Evolutionary conservation across 2,329 filamentous ascomycete genomes (phyloP).

Genomic region (Simplicillium sp.): DNA sequence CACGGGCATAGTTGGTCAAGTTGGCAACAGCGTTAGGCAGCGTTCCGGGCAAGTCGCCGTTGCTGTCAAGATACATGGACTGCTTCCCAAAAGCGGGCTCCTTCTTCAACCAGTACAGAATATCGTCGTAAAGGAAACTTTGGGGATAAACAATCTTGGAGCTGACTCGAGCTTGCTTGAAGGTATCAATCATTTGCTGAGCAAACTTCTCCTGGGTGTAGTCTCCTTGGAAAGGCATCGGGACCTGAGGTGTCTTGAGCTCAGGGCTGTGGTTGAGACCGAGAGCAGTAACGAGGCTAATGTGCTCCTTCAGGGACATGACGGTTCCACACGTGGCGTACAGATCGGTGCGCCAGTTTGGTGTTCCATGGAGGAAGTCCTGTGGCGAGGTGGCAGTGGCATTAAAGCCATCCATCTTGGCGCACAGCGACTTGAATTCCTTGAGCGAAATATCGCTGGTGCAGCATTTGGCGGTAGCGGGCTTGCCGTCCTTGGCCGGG

Average conservation of each 20-base stretch:
- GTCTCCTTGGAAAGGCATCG: slow-evolving; percentile 56
- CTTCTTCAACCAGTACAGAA: slow-evolving; percentile 57
- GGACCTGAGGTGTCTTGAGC: slow-evolving; percentile 57
- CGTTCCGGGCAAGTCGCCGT: slow-evolving; percentile 41
- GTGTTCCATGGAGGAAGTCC: slow-evolving; percentile 49
- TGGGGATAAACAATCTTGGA: slow-evolving; percentile 50
- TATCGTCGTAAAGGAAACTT: slow-evolving; percentile 54
- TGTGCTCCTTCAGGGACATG: slow-evolving; percentile 52
- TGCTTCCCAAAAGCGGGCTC: slow-evolving; percentile 52
- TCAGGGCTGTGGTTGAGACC: slow-evolving; percentile 58
- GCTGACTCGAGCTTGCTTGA: slow-evolving; percentile 41
- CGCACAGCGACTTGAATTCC: slow-evolving; percentile 59
- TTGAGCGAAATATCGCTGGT: slow-evolving; percentile 60
- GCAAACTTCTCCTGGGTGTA: slow-evolving; percentile 59
- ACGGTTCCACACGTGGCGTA: slow-evolving; percentile 56
- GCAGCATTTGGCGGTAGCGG: slow-evolving; percentile 58
- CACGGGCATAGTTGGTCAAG: slow-evolving; percentile 43
- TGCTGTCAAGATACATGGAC: slow-evolving; percentile 56
- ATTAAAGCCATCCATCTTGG: slow-evolving; percentile 61
- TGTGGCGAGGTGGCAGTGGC: slow-evolving; percentile 44
- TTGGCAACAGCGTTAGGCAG: slow-evolving; percentile 45
- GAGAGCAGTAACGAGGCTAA: slow-evolving; percentile 45
- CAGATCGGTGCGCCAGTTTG: slow-evolving; percentile 54
- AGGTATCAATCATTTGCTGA: slow-evolving; percentile 55
- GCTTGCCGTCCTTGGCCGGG: slow-evolving; percentile 37